phyloP scores from a whole-genome alignment of 2,329 filamentous ascomycete species.

The Microascus cirrosus region DNA sequence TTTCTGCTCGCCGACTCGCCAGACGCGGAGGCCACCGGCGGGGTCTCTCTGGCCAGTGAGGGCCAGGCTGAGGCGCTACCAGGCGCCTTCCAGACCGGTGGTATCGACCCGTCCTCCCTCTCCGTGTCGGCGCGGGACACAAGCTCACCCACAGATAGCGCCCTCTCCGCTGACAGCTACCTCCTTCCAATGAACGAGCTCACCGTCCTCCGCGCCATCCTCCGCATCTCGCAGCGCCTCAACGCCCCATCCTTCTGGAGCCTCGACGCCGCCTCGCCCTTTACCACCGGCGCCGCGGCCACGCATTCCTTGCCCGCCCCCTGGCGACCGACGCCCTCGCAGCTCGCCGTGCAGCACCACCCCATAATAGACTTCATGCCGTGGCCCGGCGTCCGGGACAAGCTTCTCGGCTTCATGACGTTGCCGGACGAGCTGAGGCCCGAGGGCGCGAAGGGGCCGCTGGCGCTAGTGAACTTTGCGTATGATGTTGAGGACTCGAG shows the following conservation, averaged over 20 bases:
- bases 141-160: constrained; percentile 9
- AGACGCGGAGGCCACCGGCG: neutral
- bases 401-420: constrained; percentile 37
- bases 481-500: constrained; percentile 45
- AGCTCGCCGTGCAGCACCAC: constrained; percentile 40
- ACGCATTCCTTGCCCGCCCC: constrained; percentile 27
- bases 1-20: neutral
- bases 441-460: constrained; percentile 28
- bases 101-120: neutral
- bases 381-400: constrained; percentile 43
- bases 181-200: constrained; percentile 35
- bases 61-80: neutral
- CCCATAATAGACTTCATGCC: constrained; percentile 46
- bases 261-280: constrained; percentile 33
- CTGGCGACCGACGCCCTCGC: constrained; percentile 38
- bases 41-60: neutral
- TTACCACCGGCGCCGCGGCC: constrained; percentile 17
- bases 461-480: constrained; percentile 37
- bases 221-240: constrained; percentile 35
- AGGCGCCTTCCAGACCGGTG: neutral
- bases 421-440: constrained; percentile 37
- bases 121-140: neutral
- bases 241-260: constrained; percentile 31
- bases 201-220: constrained; percentile 31
- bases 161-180: constrained; percentile 28